Percentiles rank a stretch among this genome's conserved stretches.
Conservation (phyloP, 2,329 filamentous ascomycete genomes). For the Coniella lustricola region DNA sequence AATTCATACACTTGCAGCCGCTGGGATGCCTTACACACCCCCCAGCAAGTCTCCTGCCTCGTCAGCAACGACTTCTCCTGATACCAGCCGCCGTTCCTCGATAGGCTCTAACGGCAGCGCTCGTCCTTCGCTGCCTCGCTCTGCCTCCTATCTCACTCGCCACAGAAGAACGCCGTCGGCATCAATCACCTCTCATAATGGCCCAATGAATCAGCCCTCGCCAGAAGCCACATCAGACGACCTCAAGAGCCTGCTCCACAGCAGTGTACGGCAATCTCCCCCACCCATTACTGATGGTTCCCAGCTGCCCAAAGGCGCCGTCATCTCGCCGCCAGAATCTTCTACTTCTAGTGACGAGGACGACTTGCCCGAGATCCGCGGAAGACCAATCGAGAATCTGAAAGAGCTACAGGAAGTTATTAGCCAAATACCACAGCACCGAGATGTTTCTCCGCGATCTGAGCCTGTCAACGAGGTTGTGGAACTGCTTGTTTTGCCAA, state of each 20-base stretch:
- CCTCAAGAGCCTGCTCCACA: constrained; percentile 38
- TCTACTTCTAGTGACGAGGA: constrained; percentile 78
- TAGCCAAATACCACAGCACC: constrained; percentile 64
- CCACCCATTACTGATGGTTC: constrained; percentile 67
- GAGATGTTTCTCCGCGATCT: constrained; percentile 47
- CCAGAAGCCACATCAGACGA: constrained; percentile 45
- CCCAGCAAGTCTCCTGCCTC: constrained; percentile 61
- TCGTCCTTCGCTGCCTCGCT: constrained; percentile 53
- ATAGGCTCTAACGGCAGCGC: constrained; percentile 32
- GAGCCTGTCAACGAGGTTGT: constrained; percentile 22
- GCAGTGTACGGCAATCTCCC: constrained; percentile 73
- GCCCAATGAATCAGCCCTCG: constrained; percentile 33
- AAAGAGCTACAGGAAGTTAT: constrained; percentile 76
- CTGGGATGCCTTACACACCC: constrained; percentile 81
- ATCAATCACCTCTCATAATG: constrained; percentile 22
- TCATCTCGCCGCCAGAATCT: constrained; percentile 89
- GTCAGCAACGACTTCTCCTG: constrained; percentile 50
- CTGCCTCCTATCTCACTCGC: constrained; percentile 58
- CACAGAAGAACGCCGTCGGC: constrained; percentile 54
- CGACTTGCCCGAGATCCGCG: constrained; percentile 40
- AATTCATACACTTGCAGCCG: constrained; percentile 18
- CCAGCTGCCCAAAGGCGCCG: constrained; percentile 72
- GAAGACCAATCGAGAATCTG: constrained; percentile 45
- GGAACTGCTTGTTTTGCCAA: constrained; percentile 30
- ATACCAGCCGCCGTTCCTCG: constrained; percentile 52